Percentiles rank a stretch among this genome's conserved stretches.
phyloP scores from a whole-genome alignment of 176 grass and related monocot species.

The Ananas comosus region DNA sequence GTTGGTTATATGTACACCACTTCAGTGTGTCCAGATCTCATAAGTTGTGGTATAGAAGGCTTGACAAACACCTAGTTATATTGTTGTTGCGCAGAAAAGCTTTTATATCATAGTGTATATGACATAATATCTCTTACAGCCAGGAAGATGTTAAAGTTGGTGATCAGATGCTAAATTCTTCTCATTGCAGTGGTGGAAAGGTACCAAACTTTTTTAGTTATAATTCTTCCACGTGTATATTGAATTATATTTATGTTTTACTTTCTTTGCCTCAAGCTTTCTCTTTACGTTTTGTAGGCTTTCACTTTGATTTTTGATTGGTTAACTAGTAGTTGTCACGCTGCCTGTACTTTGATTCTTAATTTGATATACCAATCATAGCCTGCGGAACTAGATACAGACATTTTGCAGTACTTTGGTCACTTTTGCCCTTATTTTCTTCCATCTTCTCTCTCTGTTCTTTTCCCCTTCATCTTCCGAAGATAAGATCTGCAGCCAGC shows the following conservation, averaged over 20 bases:
- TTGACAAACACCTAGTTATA: not conserved
- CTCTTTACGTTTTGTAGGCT: not conserved
- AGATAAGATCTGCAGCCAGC: no score
- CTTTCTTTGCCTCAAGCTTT: not conserved
- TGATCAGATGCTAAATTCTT: not conserved
- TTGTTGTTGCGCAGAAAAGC: not conserved
- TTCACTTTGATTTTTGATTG: not conserved
- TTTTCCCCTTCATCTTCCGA: no score
- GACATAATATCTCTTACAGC: not conserved
- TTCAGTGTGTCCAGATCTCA: no score
- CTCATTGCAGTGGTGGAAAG: not conserved
- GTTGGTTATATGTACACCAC: no score
- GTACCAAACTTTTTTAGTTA: not conserved
- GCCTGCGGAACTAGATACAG: not conserved
- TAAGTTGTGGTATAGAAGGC: no score
- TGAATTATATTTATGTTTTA: not conserved
- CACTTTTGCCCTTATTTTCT: no score
- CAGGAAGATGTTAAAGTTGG: not conserved
- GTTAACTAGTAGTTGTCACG: not conserved
- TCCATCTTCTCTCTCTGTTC: no score
- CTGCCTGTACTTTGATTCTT: not conserved
- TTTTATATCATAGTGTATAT: not conserved
- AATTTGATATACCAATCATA: not conserved
- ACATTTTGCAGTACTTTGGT: no score
- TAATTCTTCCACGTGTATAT: not conserved